Percentiles rank a stretch among this genome's conserved stretches.
Conservation (phyloP, 352 stramenopile species). For the Globisporangium okanoganense region DNA sequence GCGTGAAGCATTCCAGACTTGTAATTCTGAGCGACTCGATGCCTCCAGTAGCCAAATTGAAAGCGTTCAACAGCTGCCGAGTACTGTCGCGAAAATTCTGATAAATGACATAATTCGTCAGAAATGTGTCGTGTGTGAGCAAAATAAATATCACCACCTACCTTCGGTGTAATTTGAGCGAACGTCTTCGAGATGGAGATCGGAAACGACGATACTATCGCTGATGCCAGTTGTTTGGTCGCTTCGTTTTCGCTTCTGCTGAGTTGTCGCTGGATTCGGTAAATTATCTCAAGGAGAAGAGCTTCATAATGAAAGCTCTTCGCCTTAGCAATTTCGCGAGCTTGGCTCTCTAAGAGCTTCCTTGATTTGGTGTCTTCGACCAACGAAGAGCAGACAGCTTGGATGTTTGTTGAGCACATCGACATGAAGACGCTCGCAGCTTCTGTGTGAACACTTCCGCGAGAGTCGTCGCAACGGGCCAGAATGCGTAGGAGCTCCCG, state of each 20-base stretch:
- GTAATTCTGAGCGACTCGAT: constrained; percentile 21
- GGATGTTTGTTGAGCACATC: constrained; percentile 32
- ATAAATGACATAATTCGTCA: background rate
- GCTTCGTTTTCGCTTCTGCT: constrained; percentile 15
- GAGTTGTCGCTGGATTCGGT: constrained; percentile 22
- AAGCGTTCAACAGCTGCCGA: constrained; percentile 24
- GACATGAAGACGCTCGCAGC: constrained; percentile 26
- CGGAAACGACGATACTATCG: constrained; percentile 17
- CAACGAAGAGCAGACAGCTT: constrained; percentile 14
- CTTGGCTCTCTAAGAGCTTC: constrained; percentile 10
- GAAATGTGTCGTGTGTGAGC: background rate
- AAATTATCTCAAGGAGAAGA: constrained; percentile 29
- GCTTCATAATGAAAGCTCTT: constrained; percentile 36
- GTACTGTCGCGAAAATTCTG: constrained; percentile 33
- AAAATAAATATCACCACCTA: background rate
- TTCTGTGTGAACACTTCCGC: constrained; percentile 21
- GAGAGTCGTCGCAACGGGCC: constrained; percentile 19
- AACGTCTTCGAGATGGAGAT: constrained; percentile 14
- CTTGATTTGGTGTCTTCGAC: background rate
- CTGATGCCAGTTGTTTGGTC: background rate
- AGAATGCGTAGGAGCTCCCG: constrained; percentile 28
- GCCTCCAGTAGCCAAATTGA: constrained; percentile 26
- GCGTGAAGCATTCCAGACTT: constrained; percentile 4
- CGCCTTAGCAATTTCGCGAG: constrained; percentile 21
- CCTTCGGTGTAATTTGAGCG: constrained; percentile 24